Evolutionary conservation across 495 filamentous ascomycete genomes (phyloP).

Genomic region (Parathielavia appendiculata): DNA sequence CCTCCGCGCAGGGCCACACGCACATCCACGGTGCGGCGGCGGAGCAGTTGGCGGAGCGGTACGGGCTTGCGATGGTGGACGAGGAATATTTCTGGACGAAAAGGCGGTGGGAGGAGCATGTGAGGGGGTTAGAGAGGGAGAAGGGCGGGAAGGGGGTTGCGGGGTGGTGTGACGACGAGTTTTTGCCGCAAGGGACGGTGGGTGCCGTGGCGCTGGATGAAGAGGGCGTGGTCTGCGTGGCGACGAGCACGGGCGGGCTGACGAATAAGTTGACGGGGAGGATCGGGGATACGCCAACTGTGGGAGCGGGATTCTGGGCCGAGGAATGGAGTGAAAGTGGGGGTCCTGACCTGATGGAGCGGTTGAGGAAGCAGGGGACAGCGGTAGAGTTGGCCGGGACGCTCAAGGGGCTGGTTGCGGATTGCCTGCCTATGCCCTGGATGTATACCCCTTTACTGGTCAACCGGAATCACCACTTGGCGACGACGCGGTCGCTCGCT

Average conservation of each 20-base stretch:
- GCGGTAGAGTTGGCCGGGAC: slow-evolving; percentile 37
- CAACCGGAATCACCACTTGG: background rate
- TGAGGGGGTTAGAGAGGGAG: slow-evolving; percentile 56
- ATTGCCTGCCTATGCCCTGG: slow-evolving; percentile 48
- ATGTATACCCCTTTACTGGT: slow-evolving; percentile 30
- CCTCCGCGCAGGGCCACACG: slow-evolving; percentile 57
- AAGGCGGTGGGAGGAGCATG: slow-evolving; percentile 78
- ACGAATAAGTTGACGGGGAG: slow-evolving; percentile 84
- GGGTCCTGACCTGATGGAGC: slow-evolving; percentile 10
- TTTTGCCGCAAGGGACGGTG: slow-evolving; percentile 76
- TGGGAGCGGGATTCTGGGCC: slow-evolving; percentile 87
- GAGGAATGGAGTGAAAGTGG: slow-evolving; percentile 63
- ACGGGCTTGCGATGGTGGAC: slow-evolving; percentile 64
- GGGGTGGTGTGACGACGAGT: slow-evolving; percentile 50
- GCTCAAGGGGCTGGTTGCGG: slow-evolving; percentile 42
- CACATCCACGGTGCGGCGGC: slow-evolving; percentile 61
- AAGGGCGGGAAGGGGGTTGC: slow-evolving; percentile 29
- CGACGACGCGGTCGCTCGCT: slow-evolving; percentile 55
- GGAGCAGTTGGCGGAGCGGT: slow-evolving; percentile 60
- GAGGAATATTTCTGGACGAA: slow-evolving; percentile 72
- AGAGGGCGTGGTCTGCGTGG: slow-evolving; percentile 65
- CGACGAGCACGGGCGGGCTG: slow-evolving; percentile 81
- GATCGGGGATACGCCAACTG: slow-evolving; percentile 81
- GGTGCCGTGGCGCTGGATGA: slow-evolving; percentile 75
- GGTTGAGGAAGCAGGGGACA: slow-evolving; percentile 25